Conservation (phyloP, 2,329 filamentous ascomycete species). For the Apiospora saccharicola region DNA sequence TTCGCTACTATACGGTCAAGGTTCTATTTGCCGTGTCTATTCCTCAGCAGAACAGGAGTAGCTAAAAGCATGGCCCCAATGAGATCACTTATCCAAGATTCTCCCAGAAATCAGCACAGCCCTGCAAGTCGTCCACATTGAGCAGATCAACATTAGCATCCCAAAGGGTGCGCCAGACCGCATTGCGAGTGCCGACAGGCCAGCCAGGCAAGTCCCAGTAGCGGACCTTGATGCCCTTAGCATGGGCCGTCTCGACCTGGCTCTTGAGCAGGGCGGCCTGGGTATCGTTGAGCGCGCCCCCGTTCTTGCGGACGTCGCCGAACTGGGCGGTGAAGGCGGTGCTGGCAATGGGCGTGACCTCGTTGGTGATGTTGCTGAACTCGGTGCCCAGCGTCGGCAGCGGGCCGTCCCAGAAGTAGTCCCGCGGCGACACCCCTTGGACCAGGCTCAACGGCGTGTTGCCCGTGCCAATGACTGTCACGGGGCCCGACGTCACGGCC, state of each 20-base stretch:
- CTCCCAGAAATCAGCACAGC: constrained; percentile 43
- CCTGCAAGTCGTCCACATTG: constrained; percentile 70
- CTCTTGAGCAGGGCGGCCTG: constrained; percentile 58
- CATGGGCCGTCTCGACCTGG: constrained; percentile 62
- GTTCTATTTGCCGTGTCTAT: neutral
- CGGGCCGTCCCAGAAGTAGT: constrained; percentile 65
- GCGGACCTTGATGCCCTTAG: constrained; percentile 63
- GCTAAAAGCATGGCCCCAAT: too few species aligned
- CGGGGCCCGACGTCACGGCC: constrained; percentile 56
- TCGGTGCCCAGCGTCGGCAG: constrained; percentile 34
- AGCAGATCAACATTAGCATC: constrained; percentile 66
- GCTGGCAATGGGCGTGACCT: constrained; percentile 39
- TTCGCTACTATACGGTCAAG: neutral
- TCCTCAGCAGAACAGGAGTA: too few species aligned
- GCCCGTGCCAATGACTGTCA: constrained; percentile 73
- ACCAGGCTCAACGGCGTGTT: constrained; percentile 63
- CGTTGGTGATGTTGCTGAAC: constrained; percentile 36
- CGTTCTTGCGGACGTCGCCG: constrained; percentile 44
- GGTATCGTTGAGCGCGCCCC: constrained; percentile 47
- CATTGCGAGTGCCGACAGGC: constrained; percentile 65
- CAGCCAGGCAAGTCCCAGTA: constrained; percentile 71
- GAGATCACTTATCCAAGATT: neutral
- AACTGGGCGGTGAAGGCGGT: constrained; percentile 46
- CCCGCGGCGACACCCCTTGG: constrained; percentile 56
- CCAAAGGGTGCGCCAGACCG: constrained; percentile 63